Base-by-base conservation (phyloP, 441 rosid species). In the Pelargonium cotyledonis region DNA sequence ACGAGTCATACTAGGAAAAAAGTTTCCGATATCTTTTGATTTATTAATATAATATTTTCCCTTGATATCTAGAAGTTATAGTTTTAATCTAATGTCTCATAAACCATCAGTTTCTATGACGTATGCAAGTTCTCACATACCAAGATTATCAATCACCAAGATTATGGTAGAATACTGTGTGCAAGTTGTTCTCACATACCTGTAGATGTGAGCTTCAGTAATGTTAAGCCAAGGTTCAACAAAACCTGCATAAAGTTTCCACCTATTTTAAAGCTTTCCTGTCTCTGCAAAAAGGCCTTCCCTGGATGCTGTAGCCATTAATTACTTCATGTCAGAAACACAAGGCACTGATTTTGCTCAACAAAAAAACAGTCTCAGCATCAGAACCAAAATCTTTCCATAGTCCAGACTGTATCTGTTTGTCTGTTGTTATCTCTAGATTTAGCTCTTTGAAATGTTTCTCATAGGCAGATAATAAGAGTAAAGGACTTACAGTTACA, bases 221-320 rank as follows among this genome's bases (percentile, higher is more conserved):
- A 73, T 69, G 71, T 63, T 64, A 70, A 71, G 70, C 66, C 68
- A 44, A 70, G 76, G 65, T 71, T 62, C 74, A 75, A 67, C 72
- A 68, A 72, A 44, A 74, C 65, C 61, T 70, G 79, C 73, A 75
- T 66, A 51, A 75, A 69, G 35, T 64, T 77, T 74, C 76, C 76
- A 77, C 96, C 91, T 12, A 84, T 81, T 66, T 75, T 86, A 61
- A 86, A 74, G 88, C 97, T 93, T 65, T 84, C 85, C 78, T 91
- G 98, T 78, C 97, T 86, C 82, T 85, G 90, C 78, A 9, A 26
- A 19, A 93, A 75, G 60, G 84, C 80, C 77, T 85, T 91, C 72
- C 83, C 91, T 83, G 77, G 67, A 65, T 82, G 82, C 90, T 81
- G 80, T 16, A 70, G 66, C 53, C 74, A 75, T 66, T 11, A 70